Base-by-base conservation (phyloP, 106 monocot species). In the Platanthera zijinensis region DNA sequence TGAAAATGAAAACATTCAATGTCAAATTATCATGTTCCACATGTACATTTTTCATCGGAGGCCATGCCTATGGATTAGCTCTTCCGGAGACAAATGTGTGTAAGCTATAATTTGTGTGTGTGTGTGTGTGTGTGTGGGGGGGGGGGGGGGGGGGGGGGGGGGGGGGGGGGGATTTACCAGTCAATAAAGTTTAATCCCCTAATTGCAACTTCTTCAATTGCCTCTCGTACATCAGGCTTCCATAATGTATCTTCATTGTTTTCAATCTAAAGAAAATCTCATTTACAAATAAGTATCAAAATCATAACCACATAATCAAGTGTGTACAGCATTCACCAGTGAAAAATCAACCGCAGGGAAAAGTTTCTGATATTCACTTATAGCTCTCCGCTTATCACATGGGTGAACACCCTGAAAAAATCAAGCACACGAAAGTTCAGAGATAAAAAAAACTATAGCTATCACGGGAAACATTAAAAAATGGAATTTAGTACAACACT, bases 321-420 rank as follows among this genome's bases (percentile, higher is more conserved):
- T 39, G 39, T 11, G 22, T 30, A 67, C 52, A 45, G 22, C 69
- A 86, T 81, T 85, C 74, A 75, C 96, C 90, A 91, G 79, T 48
- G 96, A 93, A 85, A 96, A 96, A 85, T 96, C 96, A 81, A 96
- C 83, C 75, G 90, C 93, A 81, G 96, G 93, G 79, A 96, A 96
- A 78, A 89, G 81, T 66, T 18, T 52, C 39, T 78, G 76, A 75
- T 96, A 96, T 70, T 96, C 91, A 6, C 79, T 82, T 77, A 93
- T 86, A 68, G 83, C 89, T 84, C 96, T 90, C 73, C 96, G 80
- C 75, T 84, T 93, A 86, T 96, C 96, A 83, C 96, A 96, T 64
- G 88, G 91, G 78, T 92, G 86, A 53, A 88, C 91, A 72, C 91
- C 91, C 91, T 89, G 77, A 53, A 82, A 54, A 78, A 15, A 57